Evolutionary conservation across 2,329 filamentous ascomycete species (phyloP), one percentile per base, ranked within the genome.

Genomic region (Curvularia verruculosa): DNA sequence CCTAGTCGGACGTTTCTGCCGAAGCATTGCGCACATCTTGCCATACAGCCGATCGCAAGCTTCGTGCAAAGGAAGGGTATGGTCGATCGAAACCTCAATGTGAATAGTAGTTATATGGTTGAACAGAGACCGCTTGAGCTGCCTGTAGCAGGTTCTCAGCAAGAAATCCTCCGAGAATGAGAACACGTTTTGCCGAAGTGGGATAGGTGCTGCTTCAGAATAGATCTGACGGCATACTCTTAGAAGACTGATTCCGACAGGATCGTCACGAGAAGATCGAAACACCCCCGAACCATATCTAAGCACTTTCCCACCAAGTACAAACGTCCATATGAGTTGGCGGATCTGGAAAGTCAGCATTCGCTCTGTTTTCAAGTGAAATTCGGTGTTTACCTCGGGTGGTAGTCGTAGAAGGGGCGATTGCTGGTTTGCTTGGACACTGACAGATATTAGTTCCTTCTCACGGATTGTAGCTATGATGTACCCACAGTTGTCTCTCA

Each of bases 351-450:
- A 13, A 26, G 4, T 49, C 24, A 49, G 13, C 24, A 48, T 12
- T n/a, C 3, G 7, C 9, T 49, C 9, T 23, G 13, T 28, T 3
- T 13, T 3, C n/a, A 19, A 26, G 15, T 5, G 1, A 3, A 5
- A 19, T 18, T 9, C 3, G 8, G 21, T 29, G 8, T 15, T 39
- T 49, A 39, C 34, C 24, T 67, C 60, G 0, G 63, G 31, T 3
- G 64, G 65, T 1, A 67, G 51, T 10, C 54, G 50, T 9, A 67
- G 57, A 5, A 69, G 45, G 5, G 56, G 60, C 8, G 56, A 64
- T 1, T 21, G 15, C 21, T 45, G 52, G 12, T 68, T 65, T 9
- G 7, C 45, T 29, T 51, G 45, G 18, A 53, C 26, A 4, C 64
- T 68, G 49, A 10, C 5, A 13, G 10, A 9, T 1, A 21, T 63